These are phyloP conservation scores for Oenanthe javanica DNA, from an alignment of 140 eudicot species.

Conservation along the genomic window DNA sequence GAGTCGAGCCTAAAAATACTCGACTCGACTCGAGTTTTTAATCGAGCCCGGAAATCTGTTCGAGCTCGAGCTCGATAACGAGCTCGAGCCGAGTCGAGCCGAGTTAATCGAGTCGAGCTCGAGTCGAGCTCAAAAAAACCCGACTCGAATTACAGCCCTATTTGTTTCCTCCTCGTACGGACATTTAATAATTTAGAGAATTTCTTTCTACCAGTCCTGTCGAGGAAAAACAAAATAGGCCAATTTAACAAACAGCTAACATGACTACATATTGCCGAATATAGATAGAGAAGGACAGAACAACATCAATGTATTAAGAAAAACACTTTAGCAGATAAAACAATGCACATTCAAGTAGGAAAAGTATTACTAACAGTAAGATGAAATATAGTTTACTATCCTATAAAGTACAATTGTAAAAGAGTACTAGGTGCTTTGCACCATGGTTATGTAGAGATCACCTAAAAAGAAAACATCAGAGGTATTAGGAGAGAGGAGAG, in stretches of 20 bases:
- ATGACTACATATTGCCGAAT: background rate
- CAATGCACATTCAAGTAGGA: background rate
- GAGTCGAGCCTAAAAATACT: too few relatives aligned
- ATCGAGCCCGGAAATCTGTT: too few relatives aligned
- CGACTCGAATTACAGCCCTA: too few relatives aligned
- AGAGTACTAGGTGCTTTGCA: background rate
- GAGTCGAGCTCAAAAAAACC: too few relatives aligned
- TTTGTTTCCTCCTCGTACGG: background rate
- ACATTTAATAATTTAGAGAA: background rate
- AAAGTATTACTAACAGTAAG: background rate
- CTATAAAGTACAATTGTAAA: background rate
- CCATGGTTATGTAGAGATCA: background rate
- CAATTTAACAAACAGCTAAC: background rate
- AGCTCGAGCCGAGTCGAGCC: too few relatives aligned
- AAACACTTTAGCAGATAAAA: background rate
- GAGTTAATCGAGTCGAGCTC: too few relatives aligned
- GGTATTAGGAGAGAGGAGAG: background rate
- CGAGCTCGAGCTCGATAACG: too few relatives aligned
- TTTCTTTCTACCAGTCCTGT: constrained; percentile 8
- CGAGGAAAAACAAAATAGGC: background rate
- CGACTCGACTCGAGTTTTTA: too few relatives aligned
- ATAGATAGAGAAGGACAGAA: background rate
- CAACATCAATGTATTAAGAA: background rate
- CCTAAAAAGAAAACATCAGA: background rate
- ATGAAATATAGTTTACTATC: background rate